Evolutionary conservation across 306 rosid genomes (phyloP), one percentile per base, ranked within the genome.

Genomic region (Betula pendula): DNA sequence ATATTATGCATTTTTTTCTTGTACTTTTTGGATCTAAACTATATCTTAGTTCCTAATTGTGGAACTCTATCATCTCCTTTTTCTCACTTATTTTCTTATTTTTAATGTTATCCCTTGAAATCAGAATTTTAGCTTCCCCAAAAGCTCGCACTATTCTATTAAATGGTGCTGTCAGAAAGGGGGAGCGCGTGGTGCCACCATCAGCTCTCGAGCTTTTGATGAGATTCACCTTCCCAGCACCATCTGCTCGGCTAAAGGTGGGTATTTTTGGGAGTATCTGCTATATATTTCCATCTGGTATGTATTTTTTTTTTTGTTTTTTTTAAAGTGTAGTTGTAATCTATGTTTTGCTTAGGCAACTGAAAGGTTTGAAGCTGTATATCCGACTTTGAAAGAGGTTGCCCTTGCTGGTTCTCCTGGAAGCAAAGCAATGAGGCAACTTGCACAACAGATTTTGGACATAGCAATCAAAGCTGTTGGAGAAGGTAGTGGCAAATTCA

Each of bases 101-200:
- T 3, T 16, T n/a, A 5, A 62, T 76, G 35, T 63, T 70, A 59
- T 14, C 60, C 58, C 63, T 31, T n/a, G 68, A 66, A 65, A 77
- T 44, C 81, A 86, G 89, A 75, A 80, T 86, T 59, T 60, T 86
- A 27, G 27, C 80, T 51, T 74, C 40, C 69, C 89, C 85, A 11
- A 86, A 86, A 75, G 87, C 89, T 75, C 85, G 79, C 20, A 47
- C 81, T 20, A 83, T 86, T 69, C 67, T 86, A 51, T 70, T 83
- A 63, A 83, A 83, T 60, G 83, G 89, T 51, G 81, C 89, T 25
- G 87, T 80, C 75, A 86, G 81, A 78, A 86, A 86, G 68, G 89
- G 87, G 16, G 89, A 83, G 83, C 85, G 89, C 42, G 81, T 86
- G 35, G 83, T 86, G 25, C 77, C 87, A 33, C 89, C 89, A 33